These are phyloP conservation scores for Pleurozium schreberi DNA, from an alignment of 225 moss, liverwort and hornwort species.

Conservation along the genomic window DNA sequence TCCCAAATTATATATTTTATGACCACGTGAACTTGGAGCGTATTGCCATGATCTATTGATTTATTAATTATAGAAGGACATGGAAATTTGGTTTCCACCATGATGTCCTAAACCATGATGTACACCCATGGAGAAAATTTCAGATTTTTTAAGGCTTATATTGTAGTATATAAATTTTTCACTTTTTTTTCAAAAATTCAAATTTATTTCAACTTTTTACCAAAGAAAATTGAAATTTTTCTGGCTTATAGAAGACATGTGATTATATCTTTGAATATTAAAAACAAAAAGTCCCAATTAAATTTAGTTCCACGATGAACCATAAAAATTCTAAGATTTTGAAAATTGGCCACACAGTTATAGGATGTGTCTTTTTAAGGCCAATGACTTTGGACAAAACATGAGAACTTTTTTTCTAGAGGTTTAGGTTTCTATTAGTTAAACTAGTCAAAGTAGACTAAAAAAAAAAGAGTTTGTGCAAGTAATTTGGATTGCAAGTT, in stretches of 20 bases:
- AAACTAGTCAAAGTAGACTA: neutral
- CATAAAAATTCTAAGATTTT: neutral
- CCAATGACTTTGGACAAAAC: rapidly evolving
- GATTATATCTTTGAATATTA: neutral
- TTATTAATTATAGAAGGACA: neutral
- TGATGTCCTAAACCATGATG: neutral
- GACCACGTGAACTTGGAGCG: neutral
- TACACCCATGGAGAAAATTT: neutral
- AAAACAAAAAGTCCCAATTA: neutral
- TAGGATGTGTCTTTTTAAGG: rapidly evolving
- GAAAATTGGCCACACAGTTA: rapidly evolving
- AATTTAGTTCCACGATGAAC: neutral
- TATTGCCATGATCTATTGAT: neutral
- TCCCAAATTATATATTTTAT: neutral
- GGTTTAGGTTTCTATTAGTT: neutral
- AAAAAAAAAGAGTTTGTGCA: neutral
- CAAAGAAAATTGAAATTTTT: neutral
- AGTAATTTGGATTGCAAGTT: rapidly evolving
- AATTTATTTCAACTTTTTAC: neutral
- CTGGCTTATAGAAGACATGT: neutral
- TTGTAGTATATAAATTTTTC: neutral
- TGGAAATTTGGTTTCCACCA: rapidly evolving
- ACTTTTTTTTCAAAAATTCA: neutral
- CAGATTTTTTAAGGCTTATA: neutral
- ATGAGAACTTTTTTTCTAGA: rapidly evolving